A percentile compares a stretch with the other conserved stretches of the same genome.
phyloP scores from a whole-genome alignment of 1,284 basidiomycete species.

The Hemileia vastatrix region DNA sequence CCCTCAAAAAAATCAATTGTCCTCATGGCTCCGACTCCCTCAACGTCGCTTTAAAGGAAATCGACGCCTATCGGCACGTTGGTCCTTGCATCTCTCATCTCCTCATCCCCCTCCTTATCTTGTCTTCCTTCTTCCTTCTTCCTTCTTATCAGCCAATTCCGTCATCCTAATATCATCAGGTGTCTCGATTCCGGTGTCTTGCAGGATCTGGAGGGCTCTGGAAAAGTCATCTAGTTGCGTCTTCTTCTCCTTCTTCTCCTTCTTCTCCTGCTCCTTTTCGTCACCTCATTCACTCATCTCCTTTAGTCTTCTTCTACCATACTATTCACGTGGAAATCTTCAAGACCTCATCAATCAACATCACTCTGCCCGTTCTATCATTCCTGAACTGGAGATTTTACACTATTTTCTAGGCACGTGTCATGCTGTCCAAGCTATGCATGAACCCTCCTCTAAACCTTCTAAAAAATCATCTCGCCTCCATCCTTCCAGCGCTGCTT shows the following conservation, averaged over 20 bases:
- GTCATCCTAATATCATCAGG: constrained; percentile 40
- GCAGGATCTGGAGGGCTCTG: constrained; percentile 31
- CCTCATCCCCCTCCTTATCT: not conserved
- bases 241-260: not conserved
- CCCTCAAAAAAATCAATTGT: constrained; percentile 44
- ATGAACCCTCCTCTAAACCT: constrained; percentile 24
- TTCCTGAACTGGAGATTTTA: constrained; percentile 39
- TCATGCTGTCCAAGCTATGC: constrained; percentile 39
- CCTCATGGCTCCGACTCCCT: constrained; percentile 38
- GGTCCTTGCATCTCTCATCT: not conserved
- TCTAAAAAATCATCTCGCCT: constrained; percentile 36
- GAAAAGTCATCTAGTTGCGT: constrained; percentile 24
- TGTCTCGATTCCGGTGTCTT: constrained; percentile 41
- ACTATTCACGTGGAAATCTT: constrained; percentile 40
- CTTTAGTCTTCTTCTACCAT: constrained; percentile 36
- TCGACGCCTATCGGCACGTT: constrained; percentile 36
- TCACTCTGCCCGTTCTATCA: constrained; percentile 32
- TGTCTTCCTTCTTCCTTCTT: not conserved
- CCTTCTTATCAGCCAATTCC: constrained; percentile 31
- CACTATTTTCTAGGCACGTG: constrained; percentile 40
- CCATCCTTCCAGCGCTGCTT: not conserved
- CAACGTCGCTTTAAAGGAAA: constrained; percentile 41
- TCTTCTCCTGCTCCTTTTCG: not conserved
- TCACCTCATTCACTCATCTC: not conserved
- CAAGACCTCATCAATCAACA: constrained; percentile 43